Base-by-base conservation (phyloP, 352 stramenopile species). In the Blastocystis sp. region DNA sequence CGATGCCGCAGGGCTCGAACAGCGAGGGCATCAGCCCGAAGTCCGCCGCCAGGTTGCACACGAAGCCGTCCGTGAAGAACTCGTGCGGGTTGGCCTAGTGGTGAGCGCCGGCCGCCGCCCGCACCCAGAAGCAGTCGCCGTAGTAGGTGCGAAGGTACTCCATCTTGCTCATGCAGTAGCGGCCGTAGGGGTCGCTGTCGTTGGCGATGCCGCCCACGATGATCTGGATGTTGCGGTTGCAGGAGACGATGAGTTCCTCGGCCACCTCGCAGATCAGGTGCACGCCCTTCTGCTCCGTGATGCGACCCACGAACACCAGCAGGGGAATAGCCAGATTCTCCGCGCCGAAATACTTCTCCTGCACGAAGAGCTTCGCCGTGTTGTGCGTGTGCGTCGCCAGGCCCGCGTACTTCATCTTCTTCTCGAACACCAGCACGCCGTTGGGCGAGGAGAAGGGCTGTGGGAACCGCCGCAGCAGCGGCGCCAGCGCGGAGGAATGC, bases 1-100 rank as follows among this genome's bases (percentile, higher is more conserved):
- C 89, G 66, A 90, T 90, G 45, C 89, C 89, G 38, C 88, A 88
- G 1, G 89, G 89, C 71, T 90, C 89, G 61, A 90, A 90, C 34
- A 90, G 64, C 4, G 88, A 90, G 3, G 89, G 89, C 89, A 90
- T 90, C 38, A 90, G 60, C 48, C 89, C 66, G 67, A 90, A 90
- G 62, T 90, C 89, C 19, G 62, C 67, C 11, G 69, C 89, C 23
- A 90, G 81, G 71, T 90, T 90, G 43, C 89, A 88, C 43, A 90
- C 59, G 48, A 76, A 70, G 10, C 89, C 89, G 69, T 90, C 89
- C 2, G 79, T 89, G 61, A 90, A 90, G 80, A 90, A 90, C n/a
- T 87, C 81, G 62, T 65, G 53, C 5, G 89, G 89, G 70, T 90
- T 88, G 7, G 89, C 89, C 62, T 69, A 14, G 7, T 5, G 40